Evolutionary conservation across 768 basidiomycete genomes (phyloP), one percentile per base, ranked within the genome.

Genomic region (Tylopilus rubrobrunneus): DNA sequence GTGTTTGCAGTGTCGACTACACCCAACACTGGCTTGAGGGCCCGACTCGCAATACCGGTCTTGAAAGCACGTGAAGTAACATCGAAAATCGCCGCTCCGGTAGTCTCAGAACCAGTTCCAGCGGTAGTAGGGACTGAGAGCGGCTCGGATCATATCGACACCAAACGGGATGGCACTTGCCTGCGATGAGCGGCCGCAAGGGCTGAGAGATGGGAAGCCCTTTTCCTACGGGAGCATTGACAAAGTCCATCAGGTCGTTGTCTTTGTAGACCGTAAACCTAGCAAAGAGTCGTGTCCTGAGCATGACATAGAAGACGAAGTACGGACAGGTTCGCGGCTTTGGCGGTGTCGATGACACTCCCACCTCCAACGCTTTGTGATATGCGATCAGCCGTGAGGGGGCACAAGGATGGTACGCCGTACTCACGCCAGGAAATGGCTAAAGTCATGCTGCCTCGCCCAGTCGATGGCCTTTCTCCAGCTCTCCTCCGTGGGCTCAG

Each of bases 161-260:
- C 5, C 0, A 25, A 4, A 41, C 2, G 23, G 10, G n/a, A 45
- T 7, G 29, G 21, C 9, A 66, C 76, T 56, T 53, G 71, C 93
- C 77, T 42, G 92, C 92, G 56, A 96, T 96, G 45, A 98, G 76
- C 14, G 96, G 96, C 8, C 83, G 75, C 23, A 98, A 76, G 17
- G 76, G 73, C 65, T 89, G 75, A 3, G 79, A 74, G 57, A 98
- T 87, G 3, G 95, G 91, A 37, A 86, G 77, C 5, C 95, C 95
- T 71, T 92, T 94, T 41, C 96, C 96, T 49, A 98, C 77, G 0
- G 96, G 96, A 1, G 96, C 94, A 66, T 98, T 98, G 71, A 98
- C 90, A 69, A 96, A 98, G 68, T 98, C 96, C 75, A 94, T 88
- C 10, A 98, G 74, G 65, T 97, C 91, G 1, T 90, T 82, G 58